phyloP scores from a whole-genome alignment of 73 alveolate genomes.

The Stentor roeselii region DNA sequence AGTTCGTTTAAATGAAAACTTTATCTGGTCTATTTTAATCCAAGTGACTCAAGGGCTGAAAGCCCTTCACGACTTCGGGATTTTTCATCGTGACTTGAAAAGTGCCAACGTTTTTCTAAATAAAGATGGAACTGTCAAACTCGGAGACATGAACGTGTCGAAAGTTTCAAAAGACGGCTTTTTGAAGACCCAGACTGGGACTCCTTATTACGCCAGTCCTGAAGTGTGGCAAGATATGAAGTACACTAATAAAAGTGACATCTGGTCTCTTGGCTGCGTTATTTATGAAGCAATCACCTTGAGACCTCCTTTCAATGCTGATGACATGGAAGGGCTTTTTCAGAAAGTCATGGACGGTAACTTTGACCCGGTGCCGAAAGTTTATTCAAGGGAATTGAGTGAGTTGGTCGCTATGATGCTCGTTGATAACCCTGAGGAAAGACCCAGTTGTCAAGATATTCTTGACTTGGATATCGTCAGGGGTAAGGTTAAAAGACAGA shows the following conservation, averaged over 20 bases:
- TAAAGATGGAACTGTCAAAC: conserved; percentile 59
- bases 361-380: no score
- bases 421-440: conserved; percentile 28
- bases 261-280: conserved; percentile 69
- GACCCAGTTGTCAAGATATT: conserved; percentile 50
- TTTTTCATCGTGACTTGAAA: conserved; percentile 55
- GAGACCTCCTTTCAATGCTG: no score
- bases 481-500: no score
- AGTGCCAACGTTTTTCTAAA: conserved; percentile 65
- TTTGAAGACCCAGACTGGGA: conserved; percentile 63
- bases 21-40: conserved; percentile 45
- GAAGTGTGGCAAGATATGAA: conserved; percentile 55
- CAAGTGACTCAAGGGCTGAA: conserved; percentile 45
- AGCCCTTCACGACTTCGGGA: conserved; percentile 42
- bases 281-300: conserved; percentile 43
- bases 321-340: no score
- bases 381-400: no score
- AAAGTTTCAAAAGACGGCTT: conserved; percentile 68
- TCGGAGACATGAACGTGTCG: conserved; percentile 77
- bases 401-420: no score
- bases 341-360: no score
- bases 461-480: conserved; percentile 29
- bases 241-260: conserved; percentile 50
- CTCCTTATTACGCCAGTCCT: conserved; percentile 55
- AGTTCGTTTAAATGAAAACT: conserved; percentile 32